These are phyloP conservation scores for Thamnidium elegans DNA, from an alignment of 192 early-diverging fungal genomes.

Conservation along the genomic window DNA sequence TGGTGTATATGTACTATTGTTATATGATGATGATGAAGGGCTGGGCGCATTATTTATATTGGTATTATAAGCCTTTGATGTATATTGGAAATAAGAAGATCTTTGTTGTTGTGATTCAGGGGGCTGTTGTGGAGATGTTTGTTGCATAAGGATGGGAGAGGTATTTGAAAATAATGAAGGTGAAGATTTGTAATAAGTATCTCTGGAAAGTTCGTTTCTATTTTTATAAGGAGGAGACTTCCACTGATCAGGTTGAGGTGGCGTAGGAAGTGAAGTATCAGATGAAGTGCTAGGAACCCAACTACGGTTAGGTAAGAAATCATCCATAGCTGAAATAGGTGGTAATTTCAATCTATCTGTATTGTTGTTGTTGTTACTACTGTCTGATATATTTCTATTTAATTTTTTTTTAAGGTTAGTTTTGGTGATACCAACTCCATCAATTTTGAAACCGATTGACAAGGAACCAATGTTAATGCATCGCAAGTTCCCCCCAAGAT, in stretches of 20 bases:
- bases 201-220: background rate
- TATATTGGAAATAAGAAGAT: slow-evolving; percentile 7
- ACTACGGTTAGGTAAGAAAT: slow-evolving; percentile 6
- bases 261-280: slow-evolving; percentile 1
- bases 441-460: slow-evolving; percentile 11
- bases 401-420: background rate
- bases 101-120: background rate
- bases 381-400: background rate
- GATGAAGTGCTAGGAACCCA: slow-evolving; percentile 1
- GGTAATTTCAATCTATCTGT: slow-evolving; percentile 14
- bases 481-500: background rate
- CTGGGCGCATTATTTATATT: background rate
- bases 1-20: background rate
- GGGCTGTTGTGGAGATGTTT: background rate
- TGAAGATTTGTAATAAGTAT: slow-evolving; percentile 5
- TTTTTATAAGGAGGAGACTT: slow-evolving; percentile 4
- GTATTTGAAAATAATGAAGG: slow-evolving; percentile 1
- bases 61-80: background rate
- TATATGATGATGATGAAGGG: background rate
- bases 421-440: slow-evolving; percentile 3
- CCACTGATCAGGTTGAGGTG: slow-evolving; percentile 11
- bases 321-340: slow-evolving; percentile 21
- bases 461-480: slow-evolving; percentile 21
- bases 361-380: background rate
- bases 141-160: background rate